Conservation (phyloP, 345 rosid genomes). For the Lepidium didymum region DNA sequence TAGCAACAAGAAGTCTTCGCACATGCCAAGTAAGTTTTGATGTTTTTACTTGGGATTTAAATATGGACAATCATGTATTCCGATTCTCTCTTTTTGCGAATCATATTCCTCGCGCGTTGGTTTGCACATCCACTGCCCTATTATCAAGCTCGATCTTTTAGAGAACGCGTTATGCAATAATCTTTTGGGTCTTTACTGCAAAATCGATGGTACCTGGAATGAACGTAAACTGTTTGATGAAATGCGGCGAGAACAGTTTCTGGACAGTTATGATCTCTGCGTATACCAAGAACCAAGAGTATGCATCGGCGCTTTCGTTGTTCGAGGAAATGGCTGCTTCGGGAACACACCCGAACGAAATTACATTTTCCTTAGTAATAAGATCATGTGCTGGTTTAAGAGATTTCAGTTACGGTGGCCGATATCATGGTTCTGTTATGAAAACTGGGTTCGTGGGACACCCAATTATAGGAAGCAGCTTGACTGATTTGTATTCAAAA, state of each 20-base stretch:
- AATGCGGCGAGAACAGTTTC: constrained; percentile 55
- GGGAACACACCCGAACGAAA: constrained; percentile 44
- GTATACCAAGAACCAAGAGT: constrained; percentile 32
- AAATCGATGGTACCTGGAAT: constrained; percentile 28
- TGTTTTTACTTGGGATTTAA: no score
- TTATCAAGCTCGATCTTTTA: constrained; percentile 44
- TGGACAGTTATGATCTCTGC: constrained; percentile 62
- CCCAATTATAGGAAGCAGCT: constrained; percentile 33
- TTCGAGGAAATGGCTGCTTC: constrained; percentile 40
- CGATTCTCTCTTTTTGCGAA: constrained; percentile 44
- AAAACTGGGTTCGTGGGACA: constrained; percentile 53
- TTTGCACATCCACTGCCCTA: constrained; percentile 45
- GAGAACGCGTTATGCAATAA: constrained; percentile 51
- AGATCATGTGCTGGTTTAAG: constrained; percentile 45
- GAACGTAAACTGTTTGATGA: constrained; percentile 65
- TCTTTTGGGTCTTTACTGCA: constrained; percentile 42
- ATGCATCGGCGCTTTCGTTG: constrained; percentile 34
- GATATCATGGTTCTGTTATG: constrained; percentile 38
- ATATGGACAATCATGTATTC: constrained; percentile 41
- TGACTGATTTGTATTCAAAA: constrained; percentile 59
- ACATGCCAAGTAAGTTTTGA: no score
- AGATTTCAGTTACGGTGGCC: constrained; percentile 34
- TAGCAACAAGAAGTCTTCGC: no score
- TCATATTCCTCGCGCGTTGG: constrained; percentile 38
- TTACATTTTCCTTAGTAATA: constrained; percentile 55